A percentile compares a stretch with the other conserved stretches of the same genome.
Conservation (phyloP, 1,284 basidiomycete genomes). For the Naganishia cerealis region DNA sequence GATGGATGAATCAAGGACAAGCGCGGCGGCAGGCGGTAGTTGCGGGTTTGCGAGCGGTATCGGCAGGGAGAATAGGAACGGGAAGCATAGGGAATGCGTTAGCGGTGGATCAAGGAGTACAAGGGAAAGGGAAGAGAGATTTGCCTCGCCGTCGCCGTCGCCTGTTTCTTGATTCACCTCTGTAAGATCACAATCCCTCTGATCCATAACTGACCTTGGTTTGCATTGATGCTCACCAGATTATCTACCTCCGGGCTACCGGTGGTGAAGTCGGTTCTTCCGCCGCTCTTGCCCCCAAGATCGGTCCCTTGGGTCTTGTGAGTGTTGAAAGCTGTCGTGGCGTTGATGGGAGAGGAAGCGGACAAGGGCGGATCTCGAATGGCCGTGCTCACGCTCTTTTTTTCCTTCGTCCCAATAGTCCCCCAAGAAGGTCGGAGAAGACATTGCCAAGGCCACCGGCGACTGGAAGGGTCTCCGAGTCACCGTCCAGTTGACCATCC, state of each 20-base stretch:
- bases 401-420: conserved; percentile 64
- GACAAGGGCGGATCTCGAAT: not conserved
- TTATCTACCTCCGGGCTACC: conserved; percentile 98
- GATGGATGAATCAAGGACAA: not conserved
- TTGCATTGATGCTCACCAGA: conserved; percentile 52
- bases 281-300: conserved; percentile 97
- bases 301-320: conserved; percentile 99
- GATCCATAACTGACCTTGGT: conserved; percentile 7
- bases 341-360: not conserved
- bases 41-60: not conserved
- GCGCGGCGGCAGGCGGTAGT: not conserved
- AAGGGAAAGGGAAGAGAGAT: too few species aligned
- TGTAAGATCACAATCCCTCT: not conserved
- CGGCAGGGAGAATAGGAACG: not conserved
- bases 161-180: not conserved
- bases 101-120: too few species aligned
- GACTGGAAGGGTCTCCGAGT: conserved; percentile 99
- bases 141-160: not conserved
- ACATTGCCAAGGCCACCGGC: conserved; percentile 98
- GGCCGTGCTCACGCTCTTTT: not conserved
- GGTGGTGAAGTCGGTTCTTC: conserved; percentile 99
- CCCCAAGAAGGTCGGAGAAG: conserved; percentile 99
- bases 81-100: not conserved
- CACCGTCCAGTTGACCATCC: conserved; percentile 97
- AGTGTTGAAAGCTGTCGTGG: conserved; percentile 49